Base-by-base conservation (phyloP, 306 rosid species). In the Fragaria nilgerrensis region DNA sequence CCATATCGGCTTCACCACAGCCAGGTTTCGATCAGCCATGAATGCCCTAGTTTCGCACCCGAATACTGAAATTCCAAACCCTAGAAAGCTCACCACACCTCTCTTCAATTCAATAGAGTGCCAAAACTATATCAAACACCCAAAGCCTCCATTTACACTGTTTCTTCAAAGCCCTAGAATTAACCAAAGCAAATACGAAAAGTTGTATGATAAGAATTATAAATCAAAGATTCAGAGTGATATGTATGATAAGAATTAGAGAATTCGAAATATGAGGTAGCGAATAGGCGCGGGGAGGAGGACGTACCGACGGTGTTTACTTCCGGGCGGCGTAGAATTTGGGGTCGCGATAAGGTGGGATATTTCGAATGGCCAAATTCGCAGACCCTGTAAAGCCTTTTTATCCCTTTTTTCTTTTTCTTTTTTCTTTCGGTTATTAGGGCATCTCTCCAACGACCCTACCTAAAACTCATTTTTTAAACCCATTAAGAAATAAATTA, bases 1-100 rank as follows among this genome's bases (percentile, higher is more conserved):
- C 98, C 99, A 95, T 74, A 92, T 82, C 39, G 99, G 97, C 52
- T 92, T 95, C 27, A 66, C 96, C 55, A 88, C 82, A 34, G 87
- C 89, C 61, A 55, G 71, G 80, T 71, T 90, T 43, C 97, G 97
- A 82, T 95, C 98, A 70, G 96, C 99, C 99, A 95, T 95, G 58
- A 75, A 69, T 73, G 72, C 79, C 83, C 74, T 75, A 78, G 17
- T 75, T 77, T 50, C 68, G 39, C 61, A 41, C 39, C 39, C 23
- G 43, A 77, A 12, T 10, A 44, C 48, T 10, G 14, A 44, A 44
- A 44, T 48, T 47, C 66, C 27, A 77, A 34, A 34, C 80, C 84
- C 75, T 48, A 16, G 47, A 47, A 15, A 22, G 5, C 56, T 43
- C 8, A 19, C 49, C 37, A 34, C 19, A 16, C 41, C 53, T 19